phyloP scores from a whole-genome alignment of 768 basidiomycete species.

The Macrolepiota albuminosa region DNA sequence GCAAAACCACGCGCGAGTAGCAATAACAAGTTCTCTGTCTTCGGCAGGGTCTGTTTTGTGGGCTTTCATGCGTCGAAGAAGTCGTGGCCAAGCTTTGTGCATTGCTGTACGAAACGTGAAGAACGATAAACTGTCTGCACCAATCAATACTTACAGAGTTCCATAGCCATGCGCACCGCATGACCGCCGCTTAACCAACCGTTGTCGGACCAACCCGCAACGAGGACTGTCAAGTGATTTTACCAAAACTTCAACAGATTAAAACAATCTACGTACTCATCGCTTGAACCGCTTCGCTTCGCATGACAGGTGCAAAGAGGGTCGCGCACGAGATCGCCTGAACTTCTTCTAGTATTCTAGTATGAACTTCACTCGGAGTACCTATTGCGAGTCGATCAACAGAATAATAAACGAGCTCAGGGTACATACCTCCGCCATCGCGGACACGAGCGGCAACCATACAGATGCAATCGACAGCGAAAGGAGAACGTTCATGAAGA shows the following conservation, averaged over 20 bases:
- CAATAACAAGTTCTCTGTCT: constrained; percentile 78
- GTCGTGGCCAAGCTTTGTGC: constrained; percentile 87
- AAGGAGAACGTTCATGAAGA: constrained; percentile 85
- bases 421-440: constrained; percentile 75
- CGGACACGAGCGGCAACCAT: constrained; percentile 90
- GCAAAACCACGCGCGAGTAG: constrained; percentile 89
- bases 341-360: constrained; percentile 76
- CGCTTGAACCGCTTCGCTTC: constrained; percentile 87
- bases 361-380: constrained; percentile 68
- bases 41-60: constrained; percentile 52
- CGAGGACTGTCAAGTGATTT: constrained; percentile 52
- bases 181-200: constrained; percentile 95
- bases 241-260: background rate
- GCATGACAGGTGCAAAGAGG: constrained; percentile 79
- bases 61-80: constrained; percentile 73
- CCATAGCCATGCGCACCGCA: constrained; percentile 96
- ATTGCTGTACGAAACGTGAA: constrained; percentile 46
- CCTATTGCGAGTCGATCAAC: constrained; percentile 34
- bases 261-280: constrained; percentile 61
- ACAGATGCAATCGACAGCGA: constrained; percentile 89
- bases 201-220: constrained; percentile 93
- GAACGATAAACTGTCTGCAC: background rate
- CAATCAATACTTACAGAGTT: constrained; percentile 58
- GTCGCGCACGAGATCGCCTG: constrained; percentile 81
- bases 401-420: background rate